phyloP scores from a whole-genome alignment of 805 yeast species.

The Schwanniomyces polymorphus region DNA sequence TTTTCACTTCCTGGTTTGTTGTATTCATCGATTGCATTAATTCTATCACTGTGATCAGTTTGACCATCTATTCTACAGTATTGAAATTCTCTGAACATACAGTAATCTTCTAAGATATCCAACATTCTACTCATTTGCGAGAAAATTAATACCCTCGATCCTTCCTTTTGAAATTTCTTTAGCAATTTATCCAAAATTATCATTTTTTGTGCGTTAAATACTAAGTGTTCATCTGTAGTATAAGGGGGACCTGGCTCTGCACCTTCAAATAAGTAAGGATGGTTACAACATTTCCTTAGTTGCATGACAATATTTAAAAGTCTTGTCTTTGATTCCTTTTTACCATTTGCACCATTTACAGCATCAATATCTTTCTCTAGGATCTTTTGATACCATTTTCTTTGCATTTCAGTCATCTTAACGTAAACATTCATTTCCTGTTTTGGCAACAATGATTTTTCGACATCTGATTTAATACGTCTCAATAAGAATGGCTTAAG shows the following conservation, averaged over 20 bases:
- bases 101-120: conserved; percentile 80
- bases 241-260: conserved; percentile 90
- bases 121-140: conserved; percentile 83
- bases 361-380: conserved; percentile 82
- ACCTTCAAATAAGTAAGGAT: conserved; percentile 82
- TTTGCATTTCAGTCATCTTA: conserved; percentile 78
- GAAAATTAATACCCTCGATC: conserved; percentile 75
- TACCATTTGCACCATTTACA: conserved; percentile 78
- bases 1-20: conserved; percentile 73
- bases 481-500: conserved; percentile 73
- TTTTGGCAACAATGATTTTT: conserved; percentile 72
- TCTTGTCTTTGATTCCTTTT: conserved; percentile 73
- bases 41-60: conserved; percentile 76
- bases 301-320: conserved; percentile 82
- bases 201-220: conserved; percentile 71
- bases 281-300: conserved; percentile 80
- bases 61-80: conserved; percentile 85
- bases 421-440: conserved; percentile 72
- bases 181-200: conserved; percentile 67
- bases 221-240: conserved; percentile 81
- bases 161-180: conserved; percentile 61
- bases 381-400: conserved; percentile 72
- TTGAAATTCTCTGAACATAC: conserved; percentile 63
- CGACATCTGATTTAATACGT: conserved; percentile 80
- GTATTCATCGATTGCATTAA: conserved; percentile 74